A percentile compares a stretch with the other conserved stretches of the same genome.
These are phyloP conservation scores for Tolypocladium cylindrosporum DNA, from an alignment of 2,329 filamentous ascomycete species.

Conservation along the genomic window DNA sequence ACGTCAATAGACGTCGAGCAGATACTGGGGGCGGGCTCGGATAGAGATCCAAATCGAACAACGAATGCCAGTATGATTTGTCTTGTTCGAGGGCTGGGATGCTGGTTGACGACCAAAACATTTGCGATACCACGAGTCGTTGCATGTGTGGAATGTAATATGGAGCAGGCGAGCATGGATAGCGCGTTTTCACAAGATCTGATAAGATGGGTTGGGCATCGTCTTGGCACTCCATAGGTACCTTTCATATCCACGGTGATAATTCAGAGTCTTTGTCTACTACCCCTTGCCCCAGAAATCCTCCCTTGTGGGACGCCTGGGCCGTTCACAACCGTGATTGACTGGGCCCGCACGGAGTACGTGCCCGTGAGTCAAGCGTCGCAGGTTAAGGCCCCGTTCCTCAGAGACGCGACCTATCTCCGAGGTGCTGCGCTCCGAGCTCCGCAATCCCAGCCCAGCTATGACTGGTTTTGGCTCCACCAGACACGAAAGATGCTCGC, in stretches of 20 bases:
- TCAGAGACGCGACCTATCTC: constrained; percentile 2
- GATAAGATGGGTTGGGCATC: background rate
- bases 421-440: constrained; percentile 8
- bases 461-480: constrained; percentile 9
- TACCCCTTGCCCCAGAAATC: background rate
- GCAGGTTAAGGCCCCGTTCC: background rate
- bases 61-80: background rate
- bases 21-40: background rate
- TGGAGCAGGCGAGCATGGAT: background rate
- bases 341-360: background rate
- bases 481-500: constrained; percentile 9
- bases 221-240: background rate
- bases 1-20: background rate
- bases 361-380: background rate
- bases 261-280: background rate
- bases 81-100: background rate
- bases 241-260: background rate
- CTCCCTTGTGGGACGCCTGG: background rate
- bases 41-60: background rate
- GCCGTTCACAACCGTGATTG: background rate
- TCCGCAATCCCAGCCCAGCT: background rate
- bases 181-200: background rate
- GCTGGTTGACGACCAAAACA: background rate
- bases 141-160: background rate
- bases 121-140: background rate